Base-by-base conservation (phyloP, 2,329 filamentous ascomycete species). In the Colletotrichum magnum region DNA sequence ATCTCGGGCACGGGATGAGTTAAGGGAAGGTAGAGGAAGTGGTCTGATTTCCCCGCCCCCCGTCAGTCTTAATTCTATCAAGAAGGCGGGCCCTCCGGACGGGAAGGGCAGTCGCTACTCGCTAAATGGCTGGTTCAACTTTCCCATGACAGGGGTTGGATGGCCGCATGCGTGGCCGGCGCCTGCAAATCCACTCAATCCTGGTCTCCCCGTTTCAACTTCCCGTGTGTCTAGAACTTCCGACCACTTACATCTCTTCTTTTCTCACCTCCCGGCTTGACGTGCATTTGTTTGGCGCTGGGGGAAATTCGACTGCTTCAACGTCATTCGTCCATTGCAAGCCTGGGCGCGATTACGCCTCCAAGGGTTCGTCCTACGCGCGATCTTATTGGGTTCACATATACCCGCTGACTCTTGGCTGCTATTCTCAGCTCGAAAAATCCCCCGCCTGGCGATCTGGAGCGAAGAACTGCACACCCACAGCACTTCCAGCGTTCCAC, bases 1-100 rank as follows among this genome's bases (percentile, higher is more conserved):
- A 51, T 57, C 58, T 62, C n/a, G 43, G 64, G 51, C 41, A 18
- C 18, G 1, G 26, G 45, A 21, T 10, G 28, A 48, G 1, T 50
- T 1, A 16, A 4, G 32, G 58, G 41, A 52, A 47, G 28, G 58
- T 61, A 43, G 47, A 32, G 21, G 24, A 67, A 51, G 60, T 71
- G 69, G 69, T 51, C 65, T 71, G 66, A 71, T 71, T 70, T 71
- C 65, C 53, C 64, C 63, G 62, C 67, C 50, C 41, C 32, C 52
- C 18, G 52, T n/a, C 54, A 0, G 24, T 0, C 54, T 59, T 45
- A 5, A 3, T 21, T 52, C 54, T 58, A 0, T 65, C 39, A 48
- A 65, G 51, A 45, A 48, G 59, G 58, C 36, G 58, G 51, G 52
- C 48, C 62, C 6, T 26, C 7, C 16, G 16, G 28, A 13, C 45